Percentiles rank a stretch among this genome's conserved stretches.
Conservation (phyloP, 768 basidiomycete species). For the Polyporus arcularius region DNA sequence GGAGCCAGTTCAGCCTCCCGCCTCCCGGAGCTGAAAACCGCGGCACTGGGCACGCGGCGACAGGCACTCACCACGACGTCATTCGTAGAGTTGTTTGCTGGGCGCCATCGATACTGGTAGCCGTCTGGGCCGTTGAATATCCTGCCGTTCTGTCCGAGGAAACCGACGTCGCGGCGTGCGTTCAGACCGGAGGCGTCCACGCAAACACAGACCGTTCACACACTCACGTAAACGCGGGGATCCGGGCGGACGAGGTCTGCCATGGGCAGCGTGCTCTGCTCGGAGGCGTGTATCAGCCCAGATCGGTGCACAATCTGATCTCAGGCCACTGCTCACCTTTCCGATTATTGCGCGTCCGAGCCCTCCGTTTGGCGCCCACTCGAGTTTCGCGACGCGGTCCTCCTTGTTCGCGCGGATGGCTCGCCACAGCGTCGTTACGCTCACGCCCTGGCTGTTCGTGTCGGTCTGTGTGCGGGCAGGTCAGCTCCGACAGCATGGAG, state of each 20-base stretch:
- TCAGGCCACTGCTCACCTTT: slow-evolving; percentile 50
- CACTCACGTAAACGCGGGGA: slow-evolving; percentile 58
- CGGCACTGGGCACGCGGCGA: slow-evolving; percentile 4
- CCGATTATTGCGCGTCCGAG: slow-evolving; percentile 86
- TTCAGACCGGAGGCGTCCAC: slow-evolving; percentile 16
- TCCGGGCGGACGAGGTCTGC: slow-evolving; percentile 77
- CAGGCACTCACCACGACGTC: slow-evolving; percentile 58
- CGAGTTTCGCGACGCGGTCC: slow-evolving; percentile 85
- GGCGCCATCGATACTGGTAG: slow-evolving; percentile 77
- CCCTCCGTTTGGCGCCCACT: slow-evolving; percentile 82
- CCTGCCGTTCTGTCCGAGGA: slow-evolving; percentile 37
- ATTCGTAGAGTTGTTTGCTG: slow-evolving; percentile 49
- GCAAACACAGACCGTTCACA: slow-evolving; percentile 12
- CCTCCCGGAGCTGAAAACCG: neutral
- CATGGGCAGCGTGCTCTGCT: slow-evolving; percentile 77
- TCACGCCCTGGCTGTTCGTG: slow-evolving; percentile 61
- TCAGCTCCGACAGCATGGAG: slow-evolving; percentile 29
- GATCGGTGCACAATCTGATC: slow-evolving; percentile 27
- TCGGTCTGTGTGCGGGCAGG: slow-evolving; percentile 54
- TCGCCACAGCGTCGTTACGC: slow-evolving; percentile 77
- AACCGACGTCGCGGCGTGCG: slow-evolving; percentile 5
- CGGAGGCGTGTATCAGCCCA: slow-evolving; percentile 26
- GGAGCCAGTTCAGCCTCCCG: slow-evolving; percentile 4
- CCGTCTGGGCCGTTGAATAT: slow-evolving; percentile 85
- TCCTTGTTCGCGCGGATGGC: slow-evolving; percentile 83